Base-by-base conservation (phyloP, 148 eudicot species). In the Rhododendron mucronatum region DNA sequence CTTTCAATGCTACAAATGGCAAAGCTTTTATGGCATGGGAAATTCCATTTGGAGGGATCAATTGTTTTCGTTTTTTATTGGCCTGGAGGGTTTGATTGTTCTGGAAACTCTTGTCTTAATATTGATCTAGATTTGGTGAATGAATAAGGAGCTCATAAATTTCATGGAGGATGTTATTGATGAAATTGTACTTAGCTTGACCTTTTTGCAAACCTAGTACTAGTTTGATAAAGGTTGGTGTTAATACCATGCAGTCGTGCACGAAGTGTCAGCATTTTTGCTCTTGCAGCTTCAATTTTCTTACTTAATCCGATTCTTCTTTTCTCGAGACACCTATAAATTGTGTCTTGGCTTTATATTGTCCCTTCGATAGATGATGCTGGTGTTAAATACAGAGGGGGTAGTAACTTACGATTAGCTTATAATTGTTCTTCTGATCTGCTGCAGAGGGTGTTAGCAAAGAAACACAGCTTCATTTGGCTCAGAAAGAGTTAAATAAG, bases 401-500 rank as follows among this genome's bases (percentile, higher is more conserved):
- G 28, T 69, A 30, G 14, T 28, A 14, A 69, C 37, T 84, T 51
- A 50, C 20, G 1, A 71, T 45, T 83, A 82, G 59, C 74, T 82
- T 83, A 47, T 45, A 26, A 75, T 78, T 33, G 75, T 65, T 28
- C 48, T 74, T 61, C 30, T 86, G 65, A 61, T 50, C 87, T 33
- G 8, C 83, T 93, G 87, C 93, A 96, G 99, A 91, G 93, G 87
- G 93, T 93, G 37, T 86, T 95, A 88, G 95, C 91, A 48, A 96
- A 86, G 95, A 95, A 88, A 91, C 95, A 1, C 92, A 91, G 86
- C 90, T 92, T 83, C 98, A 94, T 84, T 82, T 96, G 88, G 95
- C 96, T 73, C 92, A 95, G 82, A 95, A 93, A 89, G 96, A 96
- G 90, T 87, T 96, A 57, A 93, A 90, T 84, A 96, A 93, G 91